Evolutionary conservation across 2,329 filamentous ascomycete genomes (phyloP).

Genomic region (Fusarium longipes): DNA sequence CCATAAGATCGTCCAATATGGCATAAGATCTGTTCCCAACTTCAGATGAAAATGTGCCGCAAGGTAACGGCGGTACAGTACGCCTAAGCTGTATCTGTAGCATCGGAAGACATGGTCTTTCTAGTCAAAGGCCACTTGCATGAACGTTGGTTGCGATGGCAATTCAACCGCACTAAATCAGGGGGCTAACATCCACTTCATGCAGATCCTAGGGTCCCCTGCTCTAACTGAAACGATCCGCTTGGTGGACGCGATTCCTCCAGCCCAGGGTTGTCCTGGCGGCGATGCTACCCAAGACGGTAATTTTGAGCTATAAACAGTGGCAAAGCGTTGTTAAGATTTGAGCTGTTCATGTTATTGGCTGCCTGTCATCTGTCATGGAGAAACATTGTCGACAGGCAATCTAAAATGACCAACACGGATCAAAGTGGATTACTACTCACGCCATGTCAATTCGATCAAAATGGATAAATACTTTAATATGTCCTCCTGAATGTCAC

Average conservation of each 20-base stretch:
- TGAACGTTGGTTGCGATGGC: background rate
- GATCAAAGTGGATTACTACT: slow-evolving; percentile 9
- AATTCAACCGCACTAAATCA: background rate
- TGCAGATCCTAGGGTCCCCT: slow-evolving; percentile 3
- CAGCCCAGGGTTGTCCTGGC: background rate
- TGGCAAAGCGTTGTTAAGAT: background rate
- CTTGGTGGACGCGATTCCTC: slow-evolving; percentile 5
- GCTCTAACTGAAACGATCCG: background rate
- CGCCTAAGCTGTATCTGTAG: background rate
- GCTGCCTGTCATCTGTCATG: background rate
- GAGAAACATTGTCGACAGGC: background rate
- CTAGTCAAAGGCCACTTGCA: background rate
- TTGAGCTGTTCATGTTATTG: background rate
- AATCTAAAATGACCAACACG: slow-evolving; percentile 3
- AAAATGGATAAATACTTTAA: slow-evolving; percentile 9
- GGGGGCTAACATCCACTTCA: background rate
- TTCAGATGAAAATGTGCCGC: background rate
- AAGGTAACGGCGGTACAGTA: background rate
- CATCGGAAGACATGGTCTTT: background rate
- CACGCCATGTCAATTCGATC: slow-evolving; percentile 1
- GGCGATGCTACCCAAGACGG: slow-evolving; percentile 6
- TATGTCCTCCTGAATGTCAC: background rate
- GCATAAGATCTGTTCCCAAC: background rate
- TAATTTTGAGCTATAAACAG: slow-evolving; percentile 1
- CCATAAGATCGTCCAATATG: slow-evolving; percentile 3